Evolutionary conservation across 179 eudicot species (phyloP).

Genomic region (Beta macrorhiza): DNA sequence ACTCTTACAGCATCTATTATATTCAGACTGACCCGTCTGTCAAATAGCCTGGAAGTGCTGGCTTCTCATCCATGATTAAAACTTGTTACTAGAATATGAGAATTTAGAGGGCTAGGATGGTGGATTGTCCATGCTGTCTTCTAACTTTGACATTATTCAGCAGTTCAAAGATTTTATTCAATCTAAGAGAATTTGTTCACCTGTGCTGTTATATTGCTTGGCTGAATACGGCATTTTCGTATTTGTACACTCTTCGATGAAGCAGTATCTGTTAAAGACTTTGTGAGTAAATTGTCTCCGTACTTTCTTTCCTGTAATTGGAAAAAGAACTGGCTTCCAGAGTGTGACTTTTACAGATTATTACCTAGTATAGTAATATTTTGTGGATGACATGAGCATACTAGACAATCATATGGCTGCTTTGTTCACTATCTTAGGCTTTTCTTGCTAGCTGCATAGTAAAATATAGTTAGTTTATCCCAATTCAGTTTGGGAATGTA

Average conservation of each 20-base stretch:
- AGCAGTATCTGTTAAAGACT: not conserved
- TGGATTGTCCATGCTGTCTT: not conserved
- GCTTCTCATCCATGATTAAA: not conserved
- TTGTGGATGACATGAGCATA: not conserved
- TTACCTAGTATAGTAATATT: not conserved
- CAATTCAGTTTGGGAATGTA: not conserved
- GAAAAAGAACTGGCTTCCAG: not conserved
- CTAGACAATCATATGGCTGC: not conserved
- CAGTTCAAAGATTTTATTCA: not conserved
- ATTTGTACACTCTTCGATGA: not conserved
- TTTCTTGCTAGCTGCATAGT: not conserved
- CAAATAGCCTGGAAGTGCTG: not conserved
- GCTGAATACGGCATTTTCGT: not conserved
- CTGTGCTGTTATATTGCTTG: not conserved
- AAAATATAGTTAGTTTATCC: not conserved
- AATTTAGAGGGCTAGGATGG: not conserved
- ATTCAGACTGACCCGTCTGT: not conserved
- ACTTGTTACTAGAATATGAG: not conserved
- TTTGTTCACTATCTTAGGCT: too few relatives aligned
- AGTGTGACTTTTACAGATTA: not conserved
- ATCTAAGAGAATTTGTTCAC: not conserved
- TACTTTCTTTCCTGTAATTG: not conserved
- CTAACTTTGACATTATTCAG: constrained; percentile 1
- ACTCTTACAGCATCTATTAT: not conserved
- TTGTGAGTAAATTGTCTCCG: not conserved